Percentiles rank a stretch among this genome's conserved stretches.
phyloP scores from a whole-genome alignment of 306 rosid genomes.

The Pyrus communis region DNA sequence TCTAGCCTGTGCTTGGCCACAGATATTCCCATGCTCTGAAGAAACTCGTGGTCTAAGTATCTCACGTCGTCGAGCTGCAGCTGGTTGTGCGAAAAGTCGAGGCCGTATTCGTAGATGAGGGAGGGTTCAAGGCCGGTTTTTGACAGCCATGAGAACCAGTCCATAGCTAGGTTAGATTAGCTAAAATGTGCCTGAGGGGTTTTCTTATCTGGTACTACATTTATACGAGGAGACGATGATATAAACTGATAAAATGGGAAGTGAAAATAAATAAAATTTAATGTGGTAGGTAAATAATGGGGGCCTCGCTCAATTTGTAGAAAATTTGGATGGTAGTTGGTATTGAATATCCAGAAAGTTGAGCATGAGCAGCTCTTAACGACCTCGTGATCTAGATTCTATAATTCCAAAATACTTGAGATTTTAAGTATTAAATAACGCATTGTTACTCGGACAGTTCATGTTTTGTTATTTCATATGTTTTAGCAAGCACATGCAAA shows the following conservation, averaged over 20 bases:
- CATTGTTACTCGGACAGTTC: too few relatives aligned
- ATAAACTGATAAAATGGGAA: not conserved
- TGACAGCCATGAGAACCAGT: constrained; percentile 95
- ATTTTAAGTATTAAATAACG: too few relatives aligned
- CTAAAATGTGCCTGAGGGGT: not conserved
- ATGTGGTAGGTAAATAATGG: constrained; percentile 30
- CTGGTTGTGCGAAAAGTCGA: constrained; percentile 57
- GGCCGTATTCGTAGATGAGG: constrained; percentile 63
- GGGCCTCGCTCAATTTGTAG: not conserved
- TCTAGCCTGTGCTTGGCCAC: constrained; percentile 89
- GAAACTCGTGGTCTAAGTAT: constrained; percentile 75
- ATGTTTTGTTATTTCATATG: too few relatives aligned
- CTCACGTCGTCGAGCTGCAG: constrained; percentile 50
- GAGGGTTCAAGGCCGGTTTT: constrained; percentile 62
- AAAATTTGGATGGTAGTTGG: constrained; percentile 38
- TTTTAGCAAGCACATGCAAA: too few relatives aligned
- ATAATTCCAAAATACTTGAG: too few relatives aligned
- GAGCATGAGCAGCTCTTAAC: not conserved
- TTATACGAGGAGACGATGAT: constrained; percentile 19
- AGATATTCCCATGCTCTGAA: constrained; percentile 80
- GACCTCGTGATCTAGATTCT: not conserved
- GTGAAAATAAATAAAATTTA: not conserved
- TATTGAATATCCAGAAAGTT: constrained; percentile 15
- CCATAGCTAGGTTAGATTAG: constrained; percentile 35
- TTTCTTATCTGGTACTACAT: not conserved